phyloP scores from a whole-genome alignment of 1,284 basidiomycete species.

The Pseudozyma thailandica region DNA sequence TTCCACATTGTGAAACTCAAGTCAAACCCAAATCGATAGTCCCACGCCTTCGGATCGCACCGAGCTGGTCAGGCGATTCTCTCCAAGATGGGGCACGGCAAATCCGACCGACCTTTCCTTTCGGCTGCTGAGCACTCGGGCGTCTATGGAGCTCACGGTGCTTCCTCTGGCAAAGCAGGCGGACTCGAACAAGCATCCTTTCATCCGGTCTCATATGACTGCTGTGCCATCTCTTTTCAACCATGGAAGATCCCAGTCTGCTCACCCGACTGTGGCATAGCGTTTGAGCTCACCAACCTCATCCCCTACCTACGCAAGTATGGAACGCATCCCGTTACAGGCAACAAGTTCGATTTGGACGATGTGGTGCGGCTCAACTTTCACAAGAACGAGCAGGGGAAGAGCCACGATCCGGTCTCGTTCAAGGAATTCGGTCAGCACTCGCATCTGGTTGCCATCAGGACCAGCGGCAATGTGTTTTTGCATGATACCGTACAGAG shows the following conservation, averaged over 20 bases:
- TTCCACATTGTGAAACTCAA: background rate
- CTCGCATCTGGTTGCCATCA: constrained; percentile 69
- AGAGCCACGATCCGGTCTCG: constrained; percentile 69
- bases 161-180: constrained; percentile 43
- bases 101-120: constrained; percentile 60
- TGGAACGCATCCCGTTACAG: constrained; percentile 85
- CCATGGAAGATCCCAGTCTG: constrained; percentile 90
- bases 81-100: constrained; percentile 60
- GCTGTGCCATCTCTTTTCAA: constrained; percentile 90
- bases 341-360: constrained; percentile 79
- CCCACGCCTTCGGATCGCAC: too few species aligned
- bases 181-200: constrained; percentile 71
- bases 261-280: constrained; percentile 74
- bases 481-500: constrained; percentile 77
- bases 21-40: too few species aligned
- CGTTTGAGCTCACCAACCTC: constrained; percentile 74
- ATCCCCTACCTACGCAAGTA: constrained; percentile 83
- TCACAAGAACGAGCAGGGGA: constrained; percentile 69
- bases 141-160: constrained; percentile 55
- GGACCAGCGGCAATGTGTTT: constrained; percentile 82
- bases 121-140: constrained; percentile 61
- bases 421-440: constrained; percentile 72
- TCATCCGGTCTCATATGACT: constrained; percentile 81
- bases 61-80: background rate
- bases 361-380: constrained; percentile 91